phyloP scores from a whole-genome alignment of 805 yeast species.

The Candida nemodendra region DNA sequence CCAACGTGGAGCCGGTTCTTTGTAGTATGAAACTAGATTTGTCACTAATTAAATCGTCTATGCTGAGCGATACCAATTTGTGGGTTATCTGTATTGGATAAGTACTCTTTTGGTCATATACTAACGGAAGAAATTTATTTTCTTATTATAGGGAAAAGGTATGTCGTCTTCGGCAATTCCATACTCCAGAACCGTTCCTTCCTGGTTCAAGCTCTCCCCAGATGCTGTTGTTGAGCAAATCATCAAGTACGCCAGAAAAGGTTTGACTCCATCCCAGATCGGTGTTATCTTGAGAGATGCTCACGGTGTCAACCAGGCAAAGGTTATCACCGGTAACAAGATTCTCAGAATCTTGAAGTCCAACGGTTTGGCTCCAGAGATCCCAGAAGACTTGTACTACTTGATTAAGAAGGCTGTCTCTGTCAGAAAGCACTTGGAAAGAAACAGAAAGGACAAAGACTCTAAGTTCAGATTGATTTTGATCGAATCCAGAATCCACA shows the following conservation, averaged over 20 bases:
- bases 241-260: slow-evolving; percentile 99
- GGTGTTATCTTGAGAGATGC: slow-evolving; percentile 99
- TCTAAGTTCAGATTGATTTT: slow-evolving; percentile 99
- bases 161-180: slow-evolving; percentile 98
- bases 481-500: slow-evolving; percentile 99
- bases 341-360: slow-evolving; percentile 98
- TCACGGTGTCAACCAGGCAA: slow-evolving; percentile 98
- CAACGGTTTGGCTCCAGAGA: slow-evolving; percentile 99
- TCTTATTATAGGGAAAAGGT: slow-evolving; percentile 84
- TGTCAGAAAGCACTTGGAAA: slow-evolving; percentile 99
- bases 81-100: slow-evolving; percentile 33
- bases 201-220: slow-evolving; percentile 98
- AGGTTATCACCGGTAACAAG: slow-evolving; percentile 98
- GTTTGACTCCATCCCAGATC: slow-evolving; percentile 99
- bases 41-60: slow-evolving; percentile 3
- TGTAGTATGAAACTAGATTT: too few species aligned
- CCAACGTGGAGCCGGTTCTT: too few species aligned
- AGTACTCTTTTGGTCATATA: slow-evolving; percentile 27
- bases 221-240: slow-evolving; percentile 97
- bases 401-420: slow-evolving; percentile 99
- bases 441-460: slow-evolving; percentile 99
- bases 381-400: slow-evolving; percentile 99
- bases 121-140: slow-evolving; percentile 37
- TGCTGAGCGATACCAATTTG: slow-evolving; percentile 57
- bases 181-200: slow-evolving; percentile 97